Evolutionary conservation across 345 rosid species (phyloP).

Genomic region (Gossypium turneri): DNA sequence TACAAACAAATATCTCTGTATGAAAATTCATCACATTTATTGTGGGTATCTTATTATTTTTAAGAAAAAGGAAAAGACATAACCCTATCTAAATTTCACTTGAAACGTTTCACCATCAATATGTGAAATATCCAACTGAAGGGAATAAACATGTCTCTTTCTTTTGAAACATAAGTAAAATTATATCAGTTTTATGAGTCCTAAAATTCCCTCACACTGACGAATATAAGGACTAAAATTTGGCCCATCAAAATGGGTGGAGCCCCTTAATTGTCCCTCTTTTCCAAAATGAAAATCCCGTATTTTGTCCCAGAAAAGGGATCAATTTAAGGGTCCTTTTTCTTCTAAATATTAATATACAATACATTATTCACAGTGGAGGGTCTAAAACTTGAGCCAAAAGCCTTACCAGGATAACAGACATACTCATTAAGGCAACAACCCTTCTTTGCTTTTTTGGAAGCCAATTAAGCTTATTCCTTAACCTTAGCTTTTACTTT

Average conservation of each 20-base stretch:
- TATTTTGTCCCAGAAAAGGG: background rate
- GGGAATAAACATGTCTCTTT: conserved; percentile 15
- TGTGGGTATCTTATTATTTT: too few relatives aligned
- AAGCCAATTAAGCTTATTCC: conserved; percentile 14
- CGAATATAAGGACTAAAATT: conserved; percentile 6
- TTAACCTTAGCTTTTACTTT: conserved; percentile 2
- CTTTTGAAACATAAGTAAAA: conserved; percentile 19
- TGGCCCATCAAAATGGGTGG: conserved; percentile 23
- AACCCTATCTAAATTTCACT: background rate
- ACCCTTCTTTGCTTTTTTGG: conserved; percentile 18
- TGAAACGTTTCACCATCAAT: background rate
- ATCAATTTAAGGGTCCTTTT: background rate
- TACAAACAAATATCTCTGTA: background rate
- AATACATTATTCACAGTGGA: background rate
- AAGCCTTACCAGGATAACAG: conserved; percentile 27
- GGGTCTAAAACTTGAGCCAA: conserved; percentile 19
- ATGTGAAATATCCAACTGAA: background rate
- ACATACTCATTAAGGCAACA: conserved; percentile 34
- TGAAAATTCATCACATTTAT: too few relatives aligned
- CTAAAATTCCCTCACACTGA: conserved; percentile 17
- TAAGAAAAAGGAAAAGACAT: too few relatives aligned
- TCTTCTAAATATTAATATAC: background rate
- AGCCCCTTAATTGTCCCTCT: conserved; percentile 14
- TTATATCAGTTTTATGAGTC: background rate
- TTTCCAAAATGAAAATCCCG: background rate